Percentiles rank a stretch among this genome's conserved stretches.
Conservation (phyloP, 2,329 filamentous ascomycete genomes). For the Fusarium gaditjirri region DNA sequence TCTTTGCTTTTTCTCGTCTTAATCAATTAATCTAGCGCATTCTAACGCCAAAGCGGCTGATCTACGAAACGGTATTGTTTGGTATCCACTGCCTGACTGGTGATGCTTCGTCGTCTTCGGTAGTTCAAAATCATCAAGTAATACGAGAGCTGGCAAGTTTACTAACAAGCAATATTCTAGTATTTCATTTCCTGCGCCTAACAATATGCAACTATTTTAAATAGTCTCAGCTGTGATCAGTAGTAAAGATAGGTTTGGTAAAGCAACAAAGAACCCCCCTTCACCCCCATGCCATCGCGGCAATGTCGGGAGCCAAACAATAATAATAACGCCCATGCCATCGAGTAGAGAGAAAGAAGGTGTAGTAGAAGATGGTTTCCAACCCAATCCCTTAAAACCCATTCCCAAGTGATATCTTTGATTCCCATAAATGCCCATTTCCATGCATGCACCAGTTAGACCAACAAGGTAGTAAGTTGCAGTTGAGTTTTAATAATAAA, state of each 20-base stretch:
- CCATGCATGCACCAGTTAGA: slow-evolving; percentile 38
- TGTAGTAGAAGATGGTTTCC: slow-evolving; percentile 5
- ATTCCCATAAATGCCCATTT: slow-evolving; percentile 36
- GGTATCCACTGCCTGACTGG: not conserved
- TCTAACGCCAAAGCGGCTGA: not conserved
- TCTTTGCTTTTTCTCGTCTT: not conserved
- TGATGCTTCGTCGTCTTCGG: not conserved
- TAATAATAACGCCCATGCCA: slow-evolving; percentile 34
- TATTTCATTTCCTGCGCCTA: slow-evolving; percentile 40
- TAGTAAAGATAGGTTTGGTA: slow-evolving; percentile 6
- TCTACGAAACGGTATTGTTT: not conserved
- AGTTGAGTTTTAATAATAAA: not conserved
- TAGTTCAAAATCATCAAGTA: not conserved
- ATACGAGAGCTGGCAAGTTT: not conserved
- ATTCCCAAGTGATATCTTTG: slow-evolving; percentile 32
- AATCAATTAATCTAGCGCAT: not conserved
- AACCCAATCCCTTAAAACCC: slow-evolving; percentile 4
- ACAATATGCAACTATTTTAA: slow-evolving; percentile 38
- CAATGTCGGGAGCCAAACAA: slow-evolving; percentile 1
- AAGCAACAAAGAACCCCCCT: not conserved
- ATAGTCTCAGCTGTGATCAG: slow-evolving; percentile 22
- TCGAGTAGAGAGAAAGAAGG: slow-evolving; percentile 15
- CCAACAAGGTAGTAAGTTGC: not conserved
- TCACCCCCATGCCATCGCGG: slow-evolving; percentile 3
- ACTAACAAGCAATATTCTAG: slow-evolving; percentile 17